Percentiles rank a stretch among this genome's conserved stretches.
Conservation (phyloP, 2,329 filamentous ascomycete species). For the Sarocladiaceae sp. region DNA sequence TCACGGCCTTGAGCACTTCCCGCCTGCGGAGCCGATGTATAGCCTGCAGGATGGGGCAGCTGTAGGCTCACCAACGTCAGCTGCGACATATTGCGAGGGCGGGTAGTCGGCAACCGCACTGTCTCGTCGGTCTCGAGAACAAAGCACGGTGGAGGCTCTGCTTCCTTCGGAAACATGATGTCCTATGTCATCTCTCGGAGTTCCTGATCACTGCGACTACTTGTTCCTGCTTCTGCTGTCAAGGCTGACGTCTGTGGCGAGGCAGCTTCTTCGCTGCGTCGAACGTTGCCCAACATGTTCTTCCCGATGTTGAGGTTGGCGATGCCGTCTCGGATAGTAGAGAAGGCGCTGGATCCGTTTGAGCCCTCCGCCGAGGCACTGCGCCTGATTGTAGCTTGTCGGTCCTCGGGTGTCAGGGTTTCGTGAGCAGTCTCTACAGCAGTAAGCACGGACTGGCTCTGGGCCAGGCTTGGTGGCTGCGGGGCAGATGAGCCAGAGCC, state of each 20-base stretch:
- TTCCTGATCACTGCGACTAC: slow-evolving; percentile 33
- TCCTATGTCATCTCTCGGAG: slow-evolving; percentile 41
- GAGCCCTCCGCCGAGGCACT: slow-evolving; percentile 38
- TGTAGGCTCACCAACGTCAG: slow-evolving; percentile 3
- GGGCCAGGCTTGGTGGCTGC: slow-evolving; percentile 29
- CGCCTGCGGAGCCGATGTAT: neutral
- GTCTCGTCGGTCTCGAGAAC: slow-evolving; percentile 25
- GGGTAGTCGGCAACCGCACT: slow-evolving; percentile 10
- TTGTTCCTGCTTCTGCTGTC: slow-evolving; percentile 6
- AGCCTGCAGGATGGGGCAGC: neutral
- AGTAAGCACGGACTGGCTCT: slow-evolving; percentile 48
- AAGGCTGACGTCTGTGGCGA: slow-evolving; percentile 11
- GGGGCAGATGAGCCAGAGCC: slow-evolving; percentile 21
- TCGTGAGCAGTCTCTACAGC: slow-evolving; percentile 54
- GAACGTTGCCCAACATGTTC: slow-evolving; percentile 31
- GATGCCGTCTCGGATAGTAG: slow-evolving; percentile 42
- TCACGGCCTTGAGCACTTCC: neutral
- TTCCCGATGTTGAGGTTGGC: slow-evolving; percentile 43
- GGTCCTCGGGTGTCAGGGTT: slow-evolving; percentile 36
- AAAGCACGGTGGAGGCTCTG: slow-evolving; percentile 23
- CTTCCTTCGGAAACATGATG: slow-evolving; percentile 29
- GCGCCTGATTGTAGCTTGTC: slow-evolving; percentile 31
- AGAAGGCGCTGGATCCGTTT: slow-evolving; percentile 30
- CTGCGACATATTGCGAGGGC: slow-evolving; percentile 4
- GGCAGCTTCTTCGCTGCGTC: slow-evolving; percentile 19